Conservation (phyloP, 768 basidiomycete species). For the Lanmaoa pseudosensibilis region DNA sequence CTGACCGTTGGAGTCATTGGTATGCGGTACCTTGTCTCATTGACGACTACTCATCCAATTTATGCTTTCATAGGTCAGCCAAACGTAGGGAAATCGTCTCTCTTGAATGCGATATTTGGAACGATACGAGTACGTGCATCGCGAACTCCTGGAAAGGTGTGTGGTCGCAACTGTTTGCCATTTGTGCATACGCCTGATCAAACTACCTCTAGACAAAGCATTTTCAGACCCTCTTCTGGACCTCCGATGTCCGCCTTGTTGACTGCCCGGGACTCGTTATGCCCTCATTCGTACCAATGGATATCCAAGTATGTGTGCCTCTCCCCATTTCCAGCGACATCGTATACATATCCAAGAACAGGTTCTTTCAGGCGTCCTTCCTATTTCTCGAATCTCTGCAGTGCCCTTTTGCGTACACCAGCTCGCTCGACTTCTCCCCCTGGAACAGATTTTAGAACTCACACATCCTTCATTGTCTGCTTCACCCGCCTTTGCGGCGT, state of each 20-base stretch:
- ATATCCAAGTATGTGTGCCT: slow-evolving; percentile 60
- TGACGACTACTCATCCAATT: neutral
- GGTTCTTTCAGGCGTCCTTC: slow-evolving; percentile 70
- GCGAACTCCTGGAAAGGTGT: slow-evolving; percentile 82
- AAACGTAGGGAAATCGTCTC: slow-evolving; percentile 92
- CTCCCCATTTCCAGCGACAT: neutral
- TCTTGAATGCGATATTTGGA: slow-evolving; percentile 91
- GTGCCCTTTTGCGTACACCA: slow-evolving; percentile 81
- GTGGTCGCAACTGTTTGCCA: neutral
- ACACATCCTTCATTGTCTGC: slow-evolving; percentile 44
- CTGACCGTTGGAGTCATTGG: slow-evolving; percentile 85
- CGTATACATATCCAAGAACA: slow-evolving; percentile 22
- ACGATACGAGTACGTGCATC: slow-evolving; percentile 75
- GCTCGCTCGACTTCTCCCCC: slow-evolving; percentile 64
- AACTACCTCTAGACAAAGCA: slow-evolving; percentile 72
- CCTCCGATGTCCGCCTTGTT: slow-evolving; percentile 79
- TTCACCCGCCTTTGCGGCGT: slow-evolving; percentile 5
- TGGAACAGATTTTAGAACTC: slow-evolving; percentile 70
- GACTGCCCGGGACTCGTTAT: slow-evolving; percentile 96
- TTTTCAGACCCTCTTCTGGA: slow-evolving; percentile 93
- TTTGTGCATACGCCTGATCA: neutral
- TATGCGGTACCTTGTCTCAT: slow-evolving; percentile 14
- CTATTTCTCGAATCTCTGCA: slow-evolving; percentile 82
- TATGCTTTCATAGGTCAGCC: slow-evolving; percentile 64
- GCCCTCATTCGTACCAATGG: slow-evolving; percentile 80